Evolutionary conservation across 441 rosid species (phyloP).

Genomic region (Mallotus repandus): DNA sequence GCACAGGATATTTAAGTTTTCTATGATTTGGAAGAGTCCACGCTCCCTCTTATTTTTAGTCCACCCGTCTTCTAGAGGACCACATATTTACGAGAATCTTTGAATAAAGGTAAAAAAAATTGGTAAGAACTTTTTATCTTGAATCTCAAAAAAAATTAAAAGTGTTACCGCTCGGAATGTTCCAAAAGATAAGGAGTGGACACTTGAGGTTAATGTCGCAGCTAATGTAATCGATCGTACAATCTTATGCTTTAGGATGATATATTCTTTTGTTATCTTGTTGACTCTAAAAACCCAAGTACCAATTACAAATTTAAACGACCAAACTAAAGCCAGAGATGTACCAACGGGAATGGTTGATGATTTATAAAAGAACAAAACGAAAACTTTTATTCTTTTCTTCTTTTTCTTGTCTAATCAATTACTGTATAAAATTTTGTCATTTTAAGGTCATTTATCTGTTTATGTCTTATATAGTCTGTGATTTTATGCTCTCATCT

Average conservation of each 20-base stretch:
- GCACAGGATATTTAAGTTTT: background rate
- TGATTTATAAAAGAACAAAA: too few species aligned
- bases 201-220: slow-evolving; percentile 8
- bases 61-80: slow-evolving; percentile 23
- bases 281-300: slow-evolving; percentile 3
- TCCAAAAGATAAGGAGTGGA: slow-evolving; percentile 32
- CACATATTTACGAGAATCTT: slow-evolving; percentile 29
- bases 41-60: background rate
- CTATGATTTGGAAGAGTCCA: slow-evolving; percentile 20
- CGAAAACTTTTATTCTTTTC: too few species aligned
- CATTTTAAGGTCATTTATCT: too few species aligned
- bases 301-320: background rate
- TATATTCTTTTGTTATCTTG: slow-evolving; percentile 15
- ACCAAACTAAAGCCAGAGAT: background rate
- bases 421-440: too few species aligned
- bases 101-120: slow-evolving; percentile 7
- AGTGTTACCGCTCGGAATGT: slow-evolving; percentile 20
- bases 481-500: too few species aligned
- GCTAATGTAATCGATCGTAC: slow-evolving; percentile 6
- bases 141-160: slow-evolving; percentile 12
- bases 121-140: background rate
- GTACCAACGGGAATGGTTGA: background rate
- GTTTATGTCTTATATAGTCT: too few species aligned
- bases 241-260: slow-evolving; percentile 14
- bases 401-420: too few species aligned